These are phyloP conservation scores for Trichoderma afroharzianum DNA, from an alignment of 2,329 filamentous ascomycete genomes.

Conservation along the genomic window DNA sequence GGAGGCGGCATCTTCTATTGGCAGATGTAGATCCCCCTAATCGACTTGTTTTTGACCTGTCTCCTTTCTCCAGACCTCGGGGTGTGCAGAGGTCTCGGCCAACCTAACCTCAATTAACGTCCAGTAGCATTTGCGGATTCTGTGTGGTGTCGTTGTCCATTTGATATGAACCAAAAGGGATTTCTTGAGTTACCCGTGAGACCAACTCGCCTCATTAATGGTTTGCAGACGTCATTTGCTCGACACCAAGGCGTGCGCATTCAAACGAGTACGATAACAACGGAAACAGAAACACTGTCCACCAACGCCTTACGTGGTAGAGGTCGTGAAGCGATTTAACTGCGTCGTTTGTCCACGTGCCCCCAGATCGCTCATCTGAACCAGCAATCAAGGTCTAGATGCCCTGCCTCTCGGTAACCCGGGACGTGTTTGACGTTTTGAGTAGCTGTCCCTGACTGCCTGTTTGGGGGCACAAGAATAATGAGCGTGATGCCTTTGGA, in stretches of 20 bases:
- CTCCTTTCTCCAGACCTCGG: background rate
- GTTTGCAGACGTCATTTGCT: background rate
- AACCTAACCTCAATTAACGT: background rate
- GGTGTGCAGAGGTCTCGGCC: background rate
- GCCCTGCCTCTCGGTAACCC: background rate
- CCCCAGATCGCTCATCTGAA: background rate
- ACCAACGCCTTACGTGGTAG: background rate
- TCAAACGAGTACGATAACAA: background rate
- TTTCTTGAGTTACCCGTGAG: background rate
- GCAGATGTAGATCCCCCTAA: background rate
- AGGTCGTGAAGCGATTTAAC: background rate
- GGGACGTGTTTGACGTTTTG: background rate
- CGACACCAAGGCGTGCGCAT: background rate
- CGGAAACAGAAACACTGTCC: background rate
- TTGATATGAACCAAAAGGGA: background rate
- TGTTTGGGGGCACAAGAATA: background rate
- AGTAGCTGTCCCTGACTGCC: constrained; percentile 1
- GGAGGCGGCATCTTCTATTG: background rate
- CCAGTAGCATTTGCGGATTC: background rate
- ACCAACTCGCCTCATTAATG: background rate
- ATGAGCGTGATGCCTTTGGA: background rate
- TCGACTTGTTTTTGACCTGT: background rate
- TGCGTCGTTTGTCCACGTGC: background rate
- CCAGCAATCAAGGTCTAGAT: background rate
- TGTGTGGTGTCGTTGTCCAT: background rate